A percentile compares a stretch with the other conserved stretches of the same genome.
phyloP scores from a whole-genome alignment of 2,329 filamentous ascomycete species.

The Colletotrichum sp. region DNA sequence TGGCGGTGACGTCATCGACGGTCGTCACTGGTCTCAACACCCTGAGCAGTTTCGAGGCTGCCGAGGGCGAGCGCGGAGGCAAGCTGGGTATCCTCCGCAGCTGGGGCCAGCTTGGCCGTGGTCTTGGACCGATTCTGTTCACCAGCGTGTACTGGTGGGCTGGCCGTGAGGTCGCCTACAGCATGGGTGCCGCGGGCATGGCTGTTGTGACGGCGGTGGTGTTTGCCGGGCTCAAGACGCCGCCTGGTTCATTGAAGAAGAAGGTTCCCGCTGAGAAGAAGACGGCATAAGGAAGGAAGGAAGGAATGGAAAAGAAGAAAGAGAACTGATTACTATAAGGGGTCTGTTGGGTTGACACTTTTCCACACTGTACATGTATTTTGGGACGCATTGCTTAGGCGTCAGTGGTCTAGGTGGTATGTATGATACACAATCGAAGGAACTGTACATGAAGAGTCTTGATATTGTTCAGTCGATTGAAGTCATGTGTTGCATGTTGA shows the following conservation, averaged over 20 bases:
- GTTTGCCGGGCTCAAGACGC: constrained; percentile 74
- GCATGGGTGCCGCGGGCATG: constrained; percentile 81
- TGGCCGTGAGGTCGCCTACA: constrained; percentile 84
- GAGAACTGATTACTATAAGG: background rate
- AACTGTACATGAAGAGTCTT: constrained; percentile 18
- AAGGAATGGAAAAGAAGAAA: background rate
- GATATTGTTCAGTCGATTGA: too few relatives aligned
- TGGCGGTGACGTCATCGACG: constrained; percentile 91
- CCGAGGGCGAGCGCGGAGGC: constrained; percentile 78
- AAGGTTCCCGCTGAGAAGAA: constrained; percentile 19
- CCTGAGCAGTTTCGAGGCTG: constrained; percentile 87
- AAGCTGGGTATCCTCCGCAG: constrained; percentile 84
- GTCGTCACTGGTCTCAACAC: constrained; percentile 95
- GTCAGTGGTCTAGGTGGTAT: background rate
- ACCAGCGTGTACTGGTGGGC: constrained; percentile 99
- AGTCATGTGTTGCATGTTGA: background rate
- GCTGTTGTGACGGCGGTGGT: constrained; percentile 73
- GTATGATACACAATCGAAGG: background rate
- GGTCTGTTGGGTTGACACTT: background rate
- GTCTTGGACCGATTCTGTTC: constrained; percentile 86
- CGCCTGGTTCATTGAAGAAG: constrained; percentile 42
- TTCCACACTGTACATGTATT: background rate
- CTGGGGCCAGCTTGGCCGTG: constrained; percentile 86
- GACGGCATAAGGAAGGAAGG: background rate
- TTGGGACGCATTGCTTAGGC: background rate